phyloP scores from a whole-genome alignment of 129 eudicot species.

The Pittosporum tobira region DNA sequence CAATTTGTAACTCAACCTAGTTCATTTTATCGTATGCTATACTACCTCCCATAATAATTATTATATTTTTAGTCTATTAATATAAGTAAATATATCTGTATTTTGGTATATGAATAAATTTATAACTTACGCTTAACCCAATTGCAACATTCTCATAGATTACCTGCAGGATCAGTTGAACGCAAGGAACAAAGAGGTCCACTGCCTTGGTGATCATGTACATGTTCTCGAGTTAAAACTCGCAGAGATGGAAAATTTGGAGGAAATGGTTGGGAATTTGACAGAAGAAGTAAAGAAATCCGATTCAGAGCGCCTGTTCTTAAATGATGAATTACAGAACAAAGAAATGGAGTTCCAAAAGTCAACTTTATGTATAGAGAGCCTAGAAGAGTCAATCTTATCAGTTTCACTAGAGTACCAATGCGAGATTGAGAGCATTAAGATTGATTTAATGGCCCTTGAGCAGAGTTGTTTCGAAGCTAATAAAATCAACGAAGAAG shows the following conservation, averaged over 20 bases:
- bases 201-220: slow-evolving; percentile 40
- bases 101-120: too few species aligned
- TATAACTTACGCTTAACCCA: slow-evolving; percentile 3
- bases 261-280: slow-evolving; percentile 34
- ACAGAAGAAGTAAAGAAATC: slow-evolving; percentile 46
- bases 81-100: too few species aligned
- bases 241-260: slow-evolving; percentile 34
- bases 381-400: slow-evolving; percentile 61
- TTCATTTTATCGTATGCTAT: not conserved
- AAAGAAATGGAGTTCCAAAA: slow-evolving; percentile 47
- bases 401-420: slow-evolving; percentile 61
- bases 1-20: not conserved
- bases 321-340: slow-evolving; percentile 45
- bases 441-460: slow-evolving; percentile 59
- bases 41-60: too few species aligned
- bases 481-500: slow-evolving; percentile 48
- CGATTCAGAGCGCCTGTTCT: slow-evolving; percentile 32
- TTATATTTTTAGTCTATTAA: too few species aligned
- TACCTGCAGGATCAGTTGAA: slow-evolving; percentile 86
- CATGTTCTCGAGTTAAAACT: slow-evolving; percentile 41
- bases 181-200: slow-evolving; percentile 37
- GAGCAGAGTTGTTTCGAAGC: slow-evolving; percentile 56
- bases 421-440: slow-evolving; percentile 88
- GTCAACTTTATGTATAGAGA: slow-evolving; percentile 37
- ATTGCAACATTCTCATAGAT: slow-evolving; percentile 39